Conservation (phyloP, 2,329 filamentous ascomycete species). For the Aspergillus sp. region DNA sequence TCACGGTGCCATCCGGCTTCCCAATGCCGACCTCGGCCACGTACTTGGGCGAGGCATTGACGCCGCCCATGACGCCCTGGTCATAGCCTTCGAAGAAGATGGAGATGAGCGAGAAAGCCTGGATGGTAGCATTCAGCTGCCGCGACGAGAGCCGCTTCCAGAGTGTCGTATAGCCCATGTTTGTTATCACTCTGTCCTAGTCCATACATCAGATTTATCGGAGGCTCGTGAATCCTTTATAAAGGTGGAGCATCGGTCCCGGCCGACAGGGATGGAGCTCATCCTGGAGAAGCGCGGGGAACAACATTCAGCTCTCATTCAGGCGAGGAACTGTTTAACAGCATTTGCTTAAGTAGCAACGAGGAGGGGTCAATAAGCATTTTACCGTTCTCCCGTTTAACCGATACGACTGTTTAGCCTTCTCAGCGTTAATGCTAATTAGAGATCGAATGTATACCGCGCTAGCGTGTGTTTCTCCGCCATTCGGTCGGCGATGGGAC, state of each 20-base stretch:
- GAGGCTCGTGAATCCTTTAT: too few relatives aligned
- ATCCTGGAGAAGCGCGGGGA: too few relatives aligned
- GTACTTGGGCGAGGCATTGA: slow-evolving; percentile 39
- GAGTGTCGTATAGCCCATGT: slow-evolving; percentile 35
- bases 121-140: slow-evolving; percentile 37
- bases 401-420: background rate
- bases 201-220: background rate
- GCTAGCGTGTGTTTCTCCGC: background rate
- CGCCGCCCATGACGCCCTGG: slow-evolving; percentile 50
- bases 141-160: slow-evolving; percentile 40
- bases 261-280: too few relatives aligned
- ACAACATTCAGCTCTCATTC: too few relatives aligned
- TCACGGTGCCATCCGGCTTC: slow-evolving; percentile 39
- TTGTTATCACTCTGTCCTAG: background rate
- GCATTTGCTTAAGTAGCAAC: background rate
- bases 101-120: slow-evolving; percentile 26
- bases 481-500: background rate
- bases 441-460: background rate
- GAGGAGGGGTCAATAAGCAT: background rate
- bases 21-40: slow-evolving; percentile 40
- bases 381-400: background rate
- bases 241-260: too few relatives aligned
- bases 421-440: too few relatives aligned
- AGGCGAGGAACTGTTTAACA: background rate
- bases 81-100: slow-evolving; percentile 46